phyloP scores from a whole-genome alignment of 345 rosid species.

The Brassica cretica region DNA sequence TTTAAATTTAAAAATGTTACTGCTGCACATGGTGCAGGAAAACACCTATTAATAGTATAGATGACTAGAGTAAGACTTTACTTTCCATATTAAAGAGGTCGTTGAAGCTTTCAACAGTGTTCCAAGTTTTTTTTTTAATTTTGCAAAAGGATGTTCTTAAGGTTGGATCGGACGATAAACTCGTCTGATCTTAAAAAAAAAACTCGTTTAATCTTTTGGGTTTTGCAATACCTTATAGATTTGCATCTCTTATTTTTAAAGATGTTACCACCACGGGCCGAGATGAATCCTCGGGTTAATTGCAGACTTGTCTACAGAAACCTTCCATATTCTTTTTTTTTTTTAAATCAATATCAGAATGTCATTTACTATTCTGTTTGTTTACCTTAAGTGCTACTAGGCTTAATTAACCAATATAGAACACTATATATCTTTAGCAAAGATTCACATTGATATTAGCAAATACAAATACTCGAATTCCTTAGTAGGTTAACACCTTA shows the following conservation, averaged over 20 bases:
- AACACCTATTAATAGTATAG: no score
- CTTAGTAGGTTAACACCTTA: no score
- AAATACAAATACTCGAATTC: no score
- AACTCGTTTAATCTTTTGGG: neutral
- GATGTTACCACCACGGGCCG: constrained; percentile 4
- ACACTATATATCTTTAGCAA: no score
- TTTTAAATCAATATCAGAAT: neutral
- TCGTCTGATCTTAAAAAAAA: neutral
- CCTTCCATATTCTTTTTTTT: neutral
- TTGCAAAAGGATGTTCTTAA: neutral
- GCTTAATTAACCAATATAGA: neutral
- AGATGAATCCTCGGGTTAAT: neutral
- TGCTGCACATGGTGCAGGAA: no score
- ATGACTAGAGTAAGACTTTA: no score
- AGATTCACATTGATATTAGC: no score
- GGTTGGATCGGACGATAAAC: constrained; percentile 4
- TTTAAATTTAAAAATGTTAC: no score
- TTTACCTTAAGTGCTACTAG: neutral
- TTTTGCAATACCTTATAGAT: neutral
- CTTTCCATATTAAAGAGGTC: no score
- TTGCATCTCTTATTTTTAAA: neutral
- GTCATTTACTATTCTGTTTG: neutral
- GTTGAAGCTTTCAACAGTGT: no score
- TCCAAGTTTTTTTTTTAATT: no score
- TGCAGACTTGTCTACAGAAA: neutral